phyloP scores from a whole-genome alignment of 2,329 filamentous ascomycete species.

The Monosporascus sp. region DNA sequence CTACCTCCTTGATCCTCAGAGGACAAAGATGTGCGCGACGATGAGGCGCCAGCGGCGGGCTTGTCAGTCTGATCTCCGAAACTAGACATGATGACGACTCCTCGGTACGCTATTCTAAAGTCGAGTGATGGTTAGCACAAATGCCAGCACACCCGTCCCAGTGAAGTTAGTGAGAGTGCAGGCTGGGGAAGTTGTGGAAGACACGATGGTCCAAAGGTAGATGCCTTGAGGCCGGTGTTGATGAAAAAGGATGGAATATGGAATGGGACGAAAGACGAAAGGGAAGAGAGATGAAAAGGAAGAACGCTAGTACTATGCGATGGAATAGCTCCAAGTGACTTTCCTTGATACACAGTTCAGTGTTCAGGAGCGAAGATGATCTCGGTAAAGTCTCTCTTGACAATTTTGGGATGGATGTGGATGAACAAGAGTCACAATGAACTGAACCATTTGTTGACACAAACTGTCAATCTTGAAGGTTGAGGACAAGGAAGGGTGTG shows the following conservation, averaged over 20 bases:
- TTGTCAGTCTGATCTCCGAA: background rate
- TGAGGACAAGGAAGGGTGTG: background rate
- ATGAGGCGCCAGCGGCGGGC: background rate
- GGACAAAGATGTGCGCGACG: background rate
- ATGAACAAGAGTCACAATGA: background rate
- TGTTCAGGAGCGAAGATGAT: background rate
- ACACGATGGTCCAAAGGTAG: too few relatives aligned
- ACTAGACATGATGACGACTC: background rate
- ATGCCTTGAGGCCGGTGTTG: background rate
- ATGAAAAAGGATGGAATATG: background rate
- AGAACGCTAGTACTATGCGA: background rate
- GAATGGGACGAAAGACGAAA: background rate
- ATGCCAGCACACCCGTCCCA: too few relatives aligned
- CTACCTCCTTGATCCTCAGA: background rate
- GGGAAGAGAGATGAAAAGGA: background rate
- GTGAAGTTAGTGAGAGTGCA: too few relatives aligned
- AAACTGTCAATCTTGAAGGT: background rate
- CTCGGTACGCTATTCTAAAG: background rate
- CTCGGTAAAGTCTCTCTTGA: background rate
- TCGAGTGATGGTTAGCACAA: too few relatives aligned
- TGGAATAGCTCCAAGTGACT: too few relatives aligned
- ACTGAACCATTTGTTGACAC: background rate
- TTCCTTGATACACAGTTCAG: too few relatives aligned
- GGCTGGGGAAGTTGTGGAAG: too few relatives aligned
- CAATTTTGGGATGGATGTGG: background rate